Conservation (phyloP, 2,329 filamentous ascomycete genomes). For the Catunica adiposa region DNA sequence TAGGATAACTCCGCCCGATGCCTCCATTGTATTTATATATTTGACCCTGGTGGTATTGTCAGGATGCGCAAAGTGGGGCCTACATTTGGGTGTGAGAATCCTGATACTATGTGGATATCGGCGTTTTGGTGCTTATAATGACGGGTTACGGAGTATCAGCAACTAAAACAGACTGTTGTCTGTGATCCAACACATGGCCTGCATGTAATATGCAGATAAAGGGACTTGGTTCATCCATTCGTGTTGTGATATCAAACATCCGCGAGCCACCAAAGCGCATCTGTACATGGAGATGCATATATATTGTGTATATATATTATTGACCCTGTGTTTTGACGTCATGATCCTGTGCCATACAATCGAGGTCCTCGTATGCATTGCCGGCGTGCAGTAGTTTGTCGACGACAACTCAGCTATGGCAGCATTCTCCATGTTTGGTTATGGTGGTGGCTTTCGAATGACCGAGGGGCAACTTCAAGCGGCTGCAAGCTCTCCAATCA, state of each 20-base stretch:
- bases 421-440: no score
- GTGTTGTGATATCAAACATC: not conserved
- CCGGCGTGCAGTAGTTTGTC: not conserved
- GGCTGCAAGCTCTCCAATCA: no score
- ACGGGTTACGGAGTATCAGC: no score
- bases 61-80: slow-evolving; percentile 1
- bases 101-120: not conserved
- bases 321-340: slow-evolving; percentile 4
- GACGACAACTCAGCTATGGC: no score
- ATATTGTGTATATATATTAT: slow-evolving; percentile 1
- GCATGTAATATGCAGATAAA: not conserved
- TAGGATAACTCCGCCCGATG: not conserved
- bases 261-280: not conserved
- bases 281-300: not conserved
- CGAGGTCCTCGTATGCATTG: not conserved
- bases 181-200: not conserved
- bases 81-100: slow-evolving; percentile 3
- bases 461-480: no score
- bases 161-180: not conserved
- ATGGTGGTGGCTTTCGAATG: no score
- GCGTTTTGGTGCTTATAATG: no score
- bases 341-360: slow-evolving; percentile 4
- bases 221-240: not conserved
- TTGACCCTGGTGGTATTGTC: slow-evolving; percentile 1
- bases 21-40: not conserved